Conservation (phyloP, 345 rosid species). For the Combretum micranthum region DNA sequence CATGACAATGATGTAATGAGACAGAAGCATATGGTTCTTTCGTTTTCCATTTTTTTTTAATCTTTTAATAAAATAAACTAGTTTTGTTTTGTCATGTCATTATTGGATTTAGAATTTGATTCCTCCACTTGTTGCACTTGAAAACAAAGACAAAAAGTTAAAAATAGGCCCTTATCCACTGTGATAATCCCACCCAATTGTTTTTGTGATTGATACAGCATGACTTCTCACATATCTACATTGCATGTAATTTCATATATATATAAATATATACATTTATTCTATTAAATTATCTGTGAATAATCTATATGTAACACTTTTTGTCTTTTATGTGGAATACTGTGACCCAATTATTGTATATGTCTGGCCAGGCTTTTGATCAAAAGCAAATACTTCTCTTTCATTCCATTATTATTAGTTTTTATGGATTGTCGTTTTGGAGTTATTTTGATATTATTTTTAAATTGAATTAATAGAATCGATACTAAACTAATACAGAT, state of each 20-base stretch:
- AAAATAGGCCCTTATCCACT: constrained; percentile 6
- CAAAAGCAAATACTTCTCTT: too few species aligned
- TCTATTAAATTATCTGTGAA: too few species aligned
- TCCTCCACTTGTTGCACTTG: background rate
- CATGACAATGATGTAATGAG: too few species aligned
- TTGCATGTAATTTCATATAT: background rate
- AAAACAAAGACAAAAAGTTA: background rate
- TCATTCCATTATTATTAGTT: too few species aligned
- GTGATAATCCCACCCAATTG: background rate
- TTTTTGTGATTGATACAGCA: background rate
- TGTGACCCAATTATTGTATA: constrained; percentile 1
- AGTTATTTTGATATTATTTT: too few species aligned
- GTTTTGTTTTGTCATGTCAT: too few species aligned
- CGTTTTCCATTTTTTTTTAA: too few species aligned
- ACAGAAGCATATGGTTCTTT: too few species aligned
- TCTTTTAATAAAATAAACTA: too few species aligned
- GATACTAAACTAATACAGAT: too few species aligned
- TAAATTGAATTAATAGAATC: too few species aligned
- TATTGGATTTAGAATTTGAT: background rate
- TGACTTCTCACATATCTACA: background rate
- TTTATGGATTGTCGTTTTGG: too few species aligned
- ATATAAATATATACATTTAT: background rate
- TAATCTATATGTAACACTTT: background rate
- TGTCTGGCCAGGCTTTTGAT: background rate
- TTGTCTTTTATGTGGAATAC: constrained; percentile 15